Evolutionary conservation across 2,329 filamentous ascomycete species (phyloP), one percentile per base, ranked within the genome.

Genomic region (Fulvia fulva): DNA sequence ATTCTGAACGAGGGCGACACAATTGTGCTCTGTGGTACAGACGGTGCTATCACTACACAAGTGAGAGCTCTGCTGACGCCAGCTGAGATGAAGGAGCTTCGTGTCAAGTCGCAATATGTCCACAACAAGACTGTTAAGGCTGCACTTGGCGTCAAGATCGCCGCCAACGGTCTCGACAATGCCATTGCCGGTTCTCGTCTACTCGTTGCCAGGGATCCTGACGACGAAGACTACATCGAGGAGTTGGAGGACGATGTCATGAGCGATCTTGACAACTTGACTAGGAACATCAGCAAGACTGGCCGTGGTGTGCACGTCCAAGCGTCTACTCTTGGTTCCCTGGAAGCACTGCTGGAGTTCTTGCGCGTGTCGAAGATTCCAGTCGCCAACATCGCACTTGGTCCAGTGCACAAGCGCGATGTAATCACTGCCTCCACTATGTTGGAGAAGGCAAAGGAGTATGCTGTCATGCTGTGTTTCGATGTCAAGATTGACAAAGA

Each of bases 81-180:
- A 1, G 92, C 91, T 11, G 90, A 91, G 60, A 86, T 99, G 73
- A 94, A 91, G 73, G 94, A 99, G 75, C 77, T 99, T 64, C 91
- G 95, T 74, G 85, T 99, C 69, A 97, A 97, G 78, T 96, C 92
- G 2, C 84, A 87, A 63, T 99, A 99, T 70, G 93, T 99, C 28
- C 95, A 99, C 81, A 97, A 99, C 81, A 97, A 99, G 80, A 91
- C 96, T 75, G 92, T 97, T 78, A 99, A 97, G 82, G 94, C 95
- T 21, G 91, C 94, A 8, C 84, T 99, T 71, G 94, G 94, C 88
- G 91, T 99, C 75, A 99, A 99, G 84, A 97, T 99, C 72, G 91
- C 91, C 63, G 94, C 93, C 46, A 95, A 96, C 67, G 91, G 92
- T 63, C 88, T 99, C 22, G 94, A 99, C 75, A 88, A 90, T 62